Evolutionary conservation across 257 asterid genomes (phyloP), one percentile per base, ranked within the genome.

Genomic region (Thymus quinquecostatus): DNA sequence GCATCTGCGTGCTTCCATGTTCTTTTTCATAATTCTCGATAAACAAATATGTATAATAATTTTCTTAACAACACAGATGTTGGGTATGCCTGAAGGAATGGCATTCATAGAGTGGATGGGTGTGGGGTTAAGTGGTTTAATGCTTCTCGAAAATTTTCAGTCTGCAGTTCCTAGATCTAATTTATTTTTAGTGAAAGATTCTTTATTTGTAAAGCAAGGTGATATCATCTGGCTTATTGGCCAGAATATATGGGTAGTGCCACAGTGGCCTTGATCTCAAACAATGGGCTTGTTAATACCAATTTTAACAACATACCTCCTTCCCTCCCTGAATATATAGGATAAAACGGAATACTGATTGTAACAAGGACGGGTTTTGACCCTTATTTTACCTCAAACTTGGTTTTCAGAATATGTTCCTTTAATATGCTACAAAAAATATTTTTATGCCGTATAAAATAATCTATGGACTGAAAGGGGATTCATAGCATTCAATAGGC

Each of bases 261-360:
- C 29, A 57, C 33, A 30, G 44, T 21, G 70, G 8, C 64, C 65
- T 40, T 32, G 63, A 75, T 68, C 61, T 51, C 48, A 47, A 65
- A 29, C 27, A 11, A 14, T 30, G 64, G 59, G 13, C 12, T 40
- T 30, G 60, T 57, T 13, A 27, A n/a, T n/a, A 34, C 71, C 44
- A 0, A 8, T 32, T 6, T n/a, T 3, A 50, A 50, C 70, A 51
- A 60, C 60, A 11, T 2, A n/a, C n/a, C n/a, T 28, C 30, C 5
- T 33, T 10, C n/a, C 43, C 6, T 44, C 49, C 53, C 0, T 2
- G 9, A 72, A 54, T 32, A 43, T 32, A n/a, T 54, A 34, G 43
- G 32, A 48, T 4, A 32, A 60, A 6, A 14, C 10, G 7, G 33
- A 70, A 11, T 3, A 36, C 53, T 32, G 27, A 38, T 64, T 10